Percentiles rank a stretch among this genome's conserved stretches.
phyloP scores from a whole-genome alignment of 1,284 basidiomycete genomes.

The Ustilago cynodontis region DNA sequence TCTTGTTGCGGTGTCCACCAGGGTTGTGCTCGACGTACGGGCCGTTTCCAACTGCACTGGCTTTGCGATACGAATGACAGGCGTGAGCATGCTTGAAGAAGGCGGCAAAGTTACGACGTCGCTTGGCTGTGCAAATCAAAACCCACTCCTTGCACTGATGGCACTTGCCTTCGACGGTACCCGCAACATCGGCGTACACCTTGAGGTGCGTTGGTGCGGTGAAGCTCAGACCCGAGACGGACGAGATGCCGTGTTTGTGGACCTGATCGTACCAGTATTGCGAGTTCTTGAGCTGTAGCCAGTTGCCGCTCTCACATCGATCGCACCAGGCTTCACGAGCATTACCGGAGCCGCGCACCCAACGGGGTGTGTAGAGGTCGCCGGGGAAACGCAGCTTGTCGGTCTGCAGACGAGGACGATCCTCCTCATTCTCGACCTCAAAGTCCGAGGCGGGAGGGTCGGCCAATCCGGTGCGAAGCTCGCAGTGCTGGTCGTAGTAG shows the following conservation, averaged over 20 bases:
- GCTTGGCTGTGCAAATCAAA: constrained; percentile 56
- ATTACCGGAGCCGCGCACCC: constrained; percentile 57
- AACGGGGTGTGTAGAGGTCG: constrained; percentile 60
- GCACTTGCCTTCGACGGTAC: constrained; percentile 57
- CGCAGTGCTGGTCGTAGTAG: constrained; percentile 58
- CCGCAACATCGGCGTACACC: constrained; percentile 50
- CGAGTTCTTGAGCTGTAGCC: constrained; percentile 60
- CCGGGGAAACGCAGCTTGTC: constrained; percentile 59
- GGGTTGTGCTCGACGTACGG: constrained; percentile 57
- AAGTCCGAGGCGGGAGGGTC: constrained; percentile 52
- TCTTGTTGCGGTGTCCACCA: constrained; percentile 49
- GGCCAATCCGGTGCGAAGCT: constrained; percentile 41
- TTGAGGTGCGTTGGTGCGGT: constrained; percentile 55
- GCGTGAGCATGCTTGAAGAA: constrained; percentile 59
- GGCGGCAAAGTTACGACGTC: constrained; percentile 52
- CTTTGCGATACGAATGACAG: constrained; percentile 54
- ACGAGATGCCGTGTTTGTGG: constrained; percentile 59
- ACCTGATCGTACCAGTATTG: constrained; percentile 64
- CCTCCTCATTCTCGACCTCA: constrained; percentile 51
- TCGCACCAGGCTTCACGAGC: constrained; percentile 60
- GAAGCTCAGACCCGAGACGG: constrained; percentile 54
- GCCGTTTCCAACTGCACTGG: constrained; percentile 49
- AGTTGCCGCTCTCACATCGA: constrained; percentile 57
- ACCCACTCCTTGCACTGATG: constrained; percentile 61
- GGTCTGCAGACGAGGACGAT: constrained; percentile 48